Evolutionary conservation across 768 basidiomycete species (phyloP).

Genomic region (Pilatotrama ljubarskyi): DNA sequence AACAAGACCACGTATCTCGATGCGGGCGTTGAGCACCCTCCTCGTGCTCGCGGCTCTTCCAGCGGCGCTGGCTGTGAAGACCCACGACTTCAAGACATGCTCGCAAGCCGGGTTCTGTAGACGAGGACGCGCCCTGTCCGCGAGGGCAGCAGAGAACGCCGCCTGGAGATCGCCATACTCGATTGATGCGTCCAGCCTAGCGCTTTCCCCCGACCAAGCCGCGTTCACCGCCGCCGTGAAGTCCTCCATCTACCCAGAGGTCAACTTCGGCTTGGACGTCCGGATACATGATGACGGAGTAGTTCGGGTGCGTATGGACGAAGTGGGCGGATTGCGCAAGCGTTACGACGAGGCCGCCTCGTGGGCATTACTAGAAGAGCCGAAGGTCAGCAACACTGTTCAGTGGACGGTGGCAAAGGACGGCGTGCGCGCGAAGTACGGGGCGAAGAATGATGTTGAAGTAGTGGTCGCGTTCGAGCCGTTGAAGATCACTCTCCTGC

Average conservation of each 20-base stretch:
- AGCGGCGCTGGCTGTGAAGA: conserved; percentile 59
- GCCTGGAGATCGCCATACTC: conserved; percentile 89
- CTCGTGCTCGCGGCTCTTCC: conserved; percentile 36
- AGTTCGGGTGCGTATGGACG: conserved; percentile 91
- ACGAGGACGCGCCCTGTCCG: conserved; percentile 81
- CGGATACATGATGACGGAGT: conserved; percentile 87
- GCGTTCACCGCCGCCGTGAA: conserved; percentile 74
- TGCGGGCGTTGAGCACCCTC: conserved; percentile 24
- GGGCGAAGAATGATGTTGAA: conserved; percentile 58
- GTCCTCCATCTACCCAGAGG: conserved; percentile 80
- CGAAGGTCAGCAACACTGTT: conserved; percentile 57
- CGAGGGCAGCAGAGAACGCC: conserved; percentile 60
- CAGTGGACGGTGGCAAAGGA: conserved; percentile 68
- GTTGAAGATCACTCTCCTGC: conserved; percentile 68
- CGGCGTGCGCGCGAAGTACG: conserved; percentile 64
- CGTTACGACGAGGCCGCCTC: conserved; percentile 90
- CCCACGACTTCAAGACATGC: conserved; percentile 92
- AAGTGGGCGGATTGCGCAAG: conserved; percentile 73
- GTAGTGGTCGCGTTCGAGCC: conserved; percentile 75
- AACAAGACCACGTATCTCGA: neutral
- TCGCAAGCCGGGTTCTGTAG: conserved; percentile 94
- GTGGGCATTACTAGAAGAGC: conserved; percentile 84
- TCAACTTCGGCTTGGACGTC: conserved; percentile 80
- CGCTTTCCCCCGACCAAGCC: conserved; percentile 52
- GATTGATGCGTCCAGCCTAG: conserved; percentile 57